Base-by-base conservation (phyloP, 192 early-diverging fungal genomes). In the Entomortierella lignicola region DNA sequence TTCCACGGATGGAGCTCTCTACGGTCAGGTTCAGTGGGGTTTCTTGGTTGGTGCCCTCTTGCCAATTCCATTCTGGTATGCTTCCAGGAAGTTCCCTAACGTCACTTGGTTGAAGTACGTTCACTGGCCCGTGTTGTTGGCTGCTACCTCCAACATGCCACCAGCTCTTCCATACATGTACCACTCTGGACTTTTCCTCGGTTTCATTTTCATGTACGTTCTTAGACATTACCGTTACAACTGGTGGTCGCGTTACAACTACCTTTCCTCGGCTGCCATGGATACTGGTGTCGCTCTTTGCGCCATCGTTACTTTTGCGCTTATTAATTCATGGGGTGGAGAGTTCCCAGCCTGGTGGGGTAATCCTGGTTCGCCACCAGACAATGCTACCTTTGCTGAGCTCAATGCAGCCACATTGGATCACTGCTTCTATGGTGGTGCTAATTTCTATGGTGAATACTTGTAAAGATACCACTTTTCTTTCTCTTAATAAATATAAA, bases 211-310 rank as follows among this genome's bases (percentile, higher is more conserved):
- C 53, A 81, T 86, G 81, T 88, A 69, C 57, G 69, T 58, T 37
- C 32, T 89, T 13, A 82, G 84, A 69, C 80, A 81, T 43, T 80
- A 87, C 60, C 57, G 66, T 52, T 71, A 83, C 32, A 43, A 57
- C 4, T 88, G 88, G 88, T 90, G 89, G 86, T 50, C 60, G n/a
- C 83, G 85, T 65, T 92, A 91, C 77, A 90, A 89, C 80, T 92
- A 89, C 72, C 83, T 91, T 17, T 69, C 89, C 8, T 88, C 86
- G 30, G 88, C 89, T 29, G 88, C 86, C 0, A 59, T 89, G 37
- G 90, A 91, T 73, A 68, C 83, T 20, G 89, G 90, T 32, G 80
- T 84, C 4, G 85, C 85, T 15, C 63, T 88, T 1, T 23, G 60
- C 13, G 77, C 60, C 0, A 26, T 88, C 20, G 30, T 88, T 21